Percentiles rank a stretch among this genome's conserved stretches.
Evolutionary conservation across 805 yeast species (phyloP).

Genomic region (Lachancea meyersii): DNA sequence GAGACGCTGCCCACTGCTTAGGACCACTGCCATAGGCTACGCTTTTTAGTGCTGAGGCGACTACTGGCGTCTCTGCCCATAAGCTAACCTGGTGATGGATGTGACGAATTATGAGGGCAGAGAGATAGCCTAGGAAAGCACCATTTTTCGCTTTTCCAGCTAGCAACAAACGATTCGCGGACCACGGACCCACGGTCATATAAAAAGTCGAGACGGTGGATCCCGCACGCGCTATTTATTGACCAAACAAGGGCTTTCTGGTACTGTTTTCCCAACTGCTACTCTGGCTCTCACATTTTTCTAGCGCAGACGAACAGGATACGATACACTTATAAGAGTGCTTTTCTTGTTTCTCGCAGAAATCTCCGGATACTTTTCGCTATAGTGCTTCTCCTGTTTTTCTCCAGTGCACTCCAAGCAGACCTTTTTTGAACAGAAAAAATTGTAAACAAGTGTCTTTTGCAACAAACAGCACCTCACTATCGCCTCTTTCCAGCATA

Average conservation of each 20-base stretch:
- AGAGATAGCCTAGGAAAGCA: background rate
- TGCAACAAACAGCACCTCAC: background rate
- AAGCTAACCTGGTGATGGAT: slow-evolving; percentile 8
- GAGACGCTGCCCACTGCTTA: slow-evolving; percentile 6
- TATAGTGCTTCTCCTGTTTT: too few relatives aligned
- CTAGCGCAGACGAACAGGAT: too few relatives aligned
- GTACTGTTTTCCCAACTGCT: background rate
- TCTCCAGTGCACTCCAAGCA: too few relatives aligned
- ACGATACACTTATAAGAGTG: too few relatives aligned
- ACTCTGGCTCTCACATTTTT: too few relatives aligned
- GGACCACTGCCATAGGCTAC: too few relatives aligned
- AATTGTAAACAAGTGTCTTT: background rate
- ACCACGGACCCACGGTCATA: background rate
- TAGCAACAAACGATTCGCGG: background rate
- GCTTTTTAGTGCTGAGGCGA: too few relatives aligned
- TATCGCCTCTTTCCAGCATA: too few relatives aligned
- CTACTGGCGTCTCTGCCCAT: too few relatives aligned
- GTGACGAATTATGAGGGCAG: background rate
- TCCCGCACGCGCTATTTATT: background rate
- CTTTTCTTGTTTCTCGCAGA: too few relatives aligned
- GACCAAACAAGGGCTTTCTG: background rate
- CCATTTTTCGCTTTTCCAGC: background rate
- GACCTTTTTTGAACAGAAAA: too few relatives aligned
- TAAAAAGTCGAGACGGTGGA: background rate
- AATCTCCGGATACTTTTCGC: too few relatives aligned